A percentile compares a stretch with the other conserved stretches of the same genome.
These are phyloP conservation scores for Candida taoyuanica DNA, from an alignment of 805 yeast species.

Conservation along the genomic window DNA sequence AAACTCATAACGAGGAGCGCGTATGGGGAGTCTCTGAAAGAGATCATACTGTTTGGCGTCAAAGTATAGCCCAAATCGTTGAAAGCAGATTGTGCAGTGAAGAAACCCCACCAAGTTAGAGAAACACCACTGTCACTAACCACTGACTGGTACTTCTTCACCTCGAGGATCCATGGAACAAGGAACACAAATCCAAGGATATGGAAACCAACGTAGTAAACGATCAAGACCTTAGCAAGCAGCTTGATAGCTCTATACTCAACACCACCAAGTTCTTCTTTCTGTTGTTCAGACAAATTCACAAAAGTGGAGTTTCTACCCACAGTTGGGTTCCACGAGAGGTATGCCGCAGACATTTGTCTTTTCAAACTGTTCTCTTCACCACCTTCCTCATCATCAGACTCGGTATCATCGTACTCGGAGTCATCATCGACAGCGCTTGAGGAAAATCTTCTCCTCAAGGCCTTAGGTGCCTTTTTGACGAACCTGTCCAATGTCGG, in stretches of 20 bases:
- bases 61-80: slow-evolving; percentile 83
- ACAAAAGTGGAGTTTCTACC: slow-evolving; percentile 93
- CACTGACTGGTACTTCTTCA: slow-evolving; percentile 36
- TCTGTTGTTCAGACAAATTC: slow-evolving; percentile 73
- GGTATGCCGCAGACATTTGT: slow-evolving; percentile 54
- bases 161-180: slow-evolving; percentile 55
- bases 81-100: slow-evolving; percentile 74
- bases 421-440: slow-evolving; percentile 23
- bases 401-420: slow-evolving; percentile 10
- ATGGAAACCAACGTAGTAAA: slow-evolving; percentile 76
- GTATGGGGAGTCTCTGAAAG: slow-evolving; percentile 62
- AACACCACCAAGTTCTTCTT: slow-evolving; percentile 94
- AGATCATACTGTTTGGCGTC: slow-evolving; percentile 73
- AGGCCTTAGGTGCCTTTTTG: slow-evolving; percentile 26
- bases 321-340: slow-evolving; percentile 87
- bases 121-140: slow-evolving; percentile 55
- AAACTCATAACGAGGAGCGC: slow-evolving; percentile 58
- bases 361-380: slow-evolving; percentile 27
- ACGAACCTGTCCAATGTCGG: slow-evolving; percentile 46
- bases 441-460: slow-evolving; percentile 27
- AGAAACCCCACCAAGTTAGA: slow-evolving; percentile 92
- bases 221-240: slow-evolving; percentile 56
- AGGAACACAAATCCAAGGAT: slow-evolving; percentile 47
- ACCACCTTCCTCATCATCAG: slow-evolving; percentile 30
- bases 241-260: slow-evolving; percentile 88